Evolutionary conservation across 768 basidiomycete genomes (phyloP), one percentile per base, ranked within the genome.

Genomic region (Naganishia vishniacii): DNA sequence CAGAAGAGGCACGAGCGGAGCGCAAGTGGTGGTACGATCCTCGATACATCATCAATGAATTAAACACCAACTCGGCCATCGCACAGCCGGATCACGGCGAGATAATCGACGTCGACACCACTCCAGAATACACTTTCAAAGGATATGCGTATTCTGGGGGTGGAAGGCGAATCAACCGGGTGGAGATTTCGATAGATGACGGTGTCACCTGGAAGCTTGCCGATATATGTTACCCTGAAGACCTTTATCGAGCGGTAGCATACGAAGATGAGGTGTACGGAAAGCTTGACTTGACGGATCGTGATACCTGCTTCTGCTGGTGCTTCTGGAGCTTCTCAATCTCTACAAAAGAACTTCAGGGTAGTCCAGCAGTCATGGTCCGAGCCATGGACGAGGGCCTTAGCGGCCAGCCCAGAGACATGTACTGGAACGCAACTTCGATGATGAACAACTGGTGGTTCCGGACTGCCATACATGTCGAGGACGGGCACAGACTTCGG

Each of bases 381-480:
- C 78, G 84, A 32, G 81, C 80, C 8, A 82, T 83, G 80, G 85
- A 85, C 66, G 84, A 84, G 69, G 73, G 78, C 0, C 70, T 82
- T 61, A 79, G 79, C 4, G 49, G 80, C 6, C 85, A 85, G 71
- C 83, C 79, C 2, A 69, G 81, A 37, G 81, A 84, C 58, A 84
- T 86, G 82, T 77, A 82, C 63, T 82, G 81, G 81, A 84, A 83
- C 70, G 80, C 81, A n/a, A 81, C 82, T 15, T 80, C 80, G 13
- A 84, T 85, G 84, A 82, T 85, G 82, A 85, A 85, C 48, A 71
- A 70, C 63, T 82, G 81, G 80, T 84, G 83, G 83, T 86, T 85
- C 70, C 75, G 83, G 41, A 81, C 85, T 37, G 81, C 79, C 6
- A 75, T 85, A 23, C 79, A 79, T 68, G 77, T 72, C 23, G 71